Base-by-base conservation (phyloP, 345 rosid species). In the Rhizophora mangle region DNA sequence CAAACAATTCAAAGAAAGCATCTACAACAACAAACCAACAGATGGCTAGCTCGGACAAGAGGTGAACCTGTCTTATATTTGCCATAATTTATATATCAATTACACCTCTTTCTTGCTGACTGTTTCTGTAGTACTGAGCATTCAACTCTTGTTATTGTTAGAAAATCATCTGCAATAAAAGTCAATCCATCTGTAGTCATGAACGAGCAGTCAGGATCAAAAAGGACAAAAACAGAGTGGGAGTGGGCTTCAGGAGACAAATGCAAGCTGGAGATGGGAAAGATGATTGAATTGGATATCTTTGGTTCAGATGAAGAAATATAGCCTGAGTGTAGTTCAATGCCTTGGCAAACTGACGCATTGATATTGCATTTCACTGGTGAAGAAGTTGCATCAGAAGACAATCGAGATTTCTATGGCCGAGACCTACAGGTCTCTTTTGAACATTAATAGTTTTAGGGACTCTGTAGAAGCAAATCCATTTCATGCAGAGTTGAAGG, bases 261-360 rank as follows among this genome's bases (percentile, higher is more conserved):
- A 37, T 24, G 69, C 60, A 73, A 60, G 70, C 81, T 32, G 15
- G 71, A 81, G 64, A 39, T 59, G n/a, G 86, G 63, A 59, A 88
- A 83, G 76, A 80, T 85, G 91, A 92, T 94, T 74, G 88, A 87
- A 75, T 65, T 92, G 24, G 87, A 89, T 54, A 65, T 81, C 51
- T 74, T 80, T 79, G 84, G 84, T 79, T 94, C 95, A 6, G 97
- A 89, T 31, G 94, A 90, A 59, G 97, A 89, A 53, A 24, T 65
- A 19, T 83, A 74, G 80, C 72, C 29, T 15, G 53, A 60, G 26
- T 57, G 20, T 20, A 22, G 11, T n/a, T 19, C 58, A 15, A 2
- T 54, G 18, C 47, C 59, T 53, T 39, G 60, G 26, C n/a, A 37
- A 20, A 27, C 36, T 18, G 34, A 22, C 30, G 0, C 13, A 55